A percentile compares a stretch with the other conserved stretches of the same genome.
Conservation (phyloP, 2,329 filamentous ascomycete species). For the Metarhizium anisopliae region DNA sequence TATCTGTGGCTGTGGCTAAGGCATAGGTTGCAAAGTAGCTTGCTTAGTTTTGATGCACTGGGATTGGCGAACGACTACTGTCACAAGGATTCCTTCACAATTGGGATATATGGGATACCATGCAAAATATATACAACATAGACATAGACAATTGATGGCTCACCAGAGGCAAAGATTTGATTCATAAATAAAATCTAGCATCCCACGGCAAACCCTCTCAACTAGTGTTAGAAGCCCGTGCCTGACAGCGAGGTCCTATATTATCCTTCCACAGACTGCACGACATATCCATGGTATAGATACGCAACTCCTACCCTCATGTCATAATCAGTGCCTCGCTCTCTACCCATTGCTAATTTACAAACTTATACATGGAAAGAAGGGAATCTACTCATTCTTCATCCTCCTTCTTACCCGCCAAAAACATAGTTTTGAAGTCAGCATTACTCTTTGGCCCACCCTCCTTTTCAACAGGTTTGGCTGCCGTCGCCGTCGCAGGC, state of each 20-base stretch:
- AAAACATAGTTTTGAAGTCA: conserved; percentile 47
- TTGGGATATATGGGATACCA: background rate
- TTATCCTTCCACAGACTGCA: too few relatives aligned
- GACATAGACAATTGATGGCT: background rate
- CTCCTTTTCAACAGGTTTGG: conserved; percentile 7
- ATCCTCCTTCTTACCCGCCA: conserved; percentile 16
- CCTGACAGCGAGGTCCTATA: too few relatives aligned
- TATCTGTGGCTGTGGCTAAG: conserved; percentile 18
- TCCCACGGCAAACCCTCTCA: background rate
- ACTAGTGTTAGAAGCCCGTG: background rate
- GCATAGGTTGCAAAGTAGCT: conserved; percentile 13
- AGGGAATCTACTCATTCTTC: background rate
- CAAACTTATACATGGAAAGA: background rate
- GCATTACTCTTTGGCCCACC: conserved; percentile 42
- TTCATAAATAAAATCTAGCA: background rate
- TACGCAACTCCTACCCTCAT: background rate
- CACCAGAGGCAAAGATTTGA: background rate
- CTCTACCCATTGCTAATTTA: background rate
- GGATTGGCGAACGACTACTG: background rate
- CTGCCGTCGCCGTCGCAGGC: conserved; percentile 3
- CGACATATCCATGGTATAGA: background rate
- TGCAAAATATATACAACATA: background rate
- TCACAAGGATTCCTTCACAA: background rate
- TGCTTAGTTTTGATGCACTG: background rate
- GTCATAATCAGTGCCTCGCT: background rate